These are phyloP conservation scores for Leptoxyphium fumago DNA, from an alignment of 2,329 filamentous ascomycete genomes.

Conservation along the genomic window DNA sequence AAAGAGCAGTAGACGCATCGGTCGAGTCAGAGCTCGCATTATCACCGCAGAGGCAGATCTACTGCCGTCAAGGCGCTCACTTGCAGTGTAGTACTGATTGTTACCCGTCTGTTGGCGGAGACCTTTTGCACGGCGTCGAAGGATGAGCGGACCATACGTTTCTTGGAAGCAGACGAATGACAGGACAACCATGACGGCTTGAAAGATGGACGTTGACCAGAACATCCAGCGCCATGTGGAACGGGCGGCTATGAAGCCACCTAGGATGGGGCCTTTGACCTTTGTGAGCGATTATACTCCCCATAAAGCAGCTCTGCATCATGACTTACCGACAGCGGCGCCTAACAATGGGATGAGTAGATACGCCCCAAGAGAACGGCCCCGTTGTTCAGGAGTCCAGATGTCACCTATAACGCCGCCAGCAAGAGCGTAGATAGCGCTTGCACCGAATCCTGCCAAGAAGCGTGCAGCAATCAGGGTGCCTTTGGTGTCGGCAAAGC, in stretches of 20 bases:
- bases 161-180: slow-evolving; percentile 27
- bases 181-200: slow-evolving; percentile 36
- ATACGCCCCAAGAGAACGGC: slow-evolving; percentile 6
- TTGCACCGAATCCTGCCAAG: slow-evolving; percentile 35
- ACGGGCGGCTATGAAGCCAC: slow-evolving; percentile 24
- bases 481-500: slow-evolving; percentile 27
- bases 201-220: slow-evolving; percentile 71
- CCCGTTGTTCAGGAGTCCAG: slow-evolving; percentile 8
- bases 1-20: slow-evolving; percentile 7
- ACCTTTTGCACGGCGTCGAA: slow-evolving; percentile 53
- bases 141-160: slow-evolving; percentile 54
- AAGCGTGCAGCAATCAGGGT: slow-evolving; percentile 33
- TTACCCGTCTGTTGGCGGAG: slow-evolving; percentile 44
- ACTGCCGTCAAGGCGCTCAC: slow-evolving; percentile 4
- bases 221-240: slow-evolving; percentile 36
- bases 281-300: background rate
- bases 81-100: slow-evolving; percentile 49
- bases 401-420: slow-evolving; percentile 9
- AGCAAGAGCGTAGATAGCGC: slow-evolving; percentile 17
- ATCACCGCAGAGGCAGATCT: slow-evolving; percentile 11
- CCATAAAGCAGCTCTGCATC: background rate
- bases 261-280: slow-evolving; percentile 8
- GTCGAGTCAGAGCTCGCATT: slow-evolving; percentile 26
- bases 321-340: slow-evolving; percentile 6
- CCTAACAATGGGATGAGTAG: slow-evolving; percentile 8